Base-by-base conservation (phyloP, 805 yeast genomes). In the Pichia membranifaciens region DNA sequence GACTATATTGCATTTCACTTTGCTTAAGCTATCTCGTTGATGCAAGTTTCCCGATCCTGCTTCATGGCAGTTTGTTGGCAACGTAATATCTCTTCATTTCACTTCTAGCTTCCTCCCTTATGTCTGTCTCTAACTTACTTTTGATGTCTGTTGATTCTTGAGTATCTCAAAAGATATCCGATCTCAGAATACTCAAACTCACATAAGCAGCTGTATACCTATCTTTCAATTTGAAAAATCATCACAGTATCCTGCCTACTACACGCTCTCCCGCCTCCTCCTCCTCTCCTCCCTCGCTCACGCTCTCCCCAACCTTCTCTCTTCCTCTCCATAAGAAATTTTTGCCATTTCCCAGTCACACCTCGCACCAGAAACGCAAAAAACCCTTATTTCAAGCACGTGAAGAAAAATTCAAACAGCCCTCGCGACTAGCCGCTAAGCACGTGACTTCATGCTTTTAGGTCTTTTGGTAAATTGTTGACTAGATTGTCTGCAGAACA, bases 131-230 rank as follows among this genome's bases (percentile, higher is more conserved):
- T 22, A 18, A 42, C 45, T 42, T 42, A 42, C 45, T 42, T 33
- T 42, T 42, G 45, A 42, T 42, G 45, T 34, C 45, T 42, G 40
- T 41, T 42, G 33, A 33, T 42, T 42, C 23, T 34, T 34, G 15
- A 4, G 18, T 18, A 5, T 17, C n/a, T 18, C 20, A 35, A 31
- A 41, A 31, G 20, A 25, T 15, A 12, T 16, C 38, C 15, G 18
- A 25, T 15, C 20, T 16, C 38, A 16, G 18, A 5, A 35, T 12
- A 35, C 18, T 5, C 18, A n/a, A 37, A 37, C 29, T 25, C 10
- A 25, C n/a, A 25, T 25, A 10, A 25, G 10, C 29, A 25, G n/a
- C 10, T 7, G 29, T 25, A 25, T 25, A 25, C 29, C 29, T 25
- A 10, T 25, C 29, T 25, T 25, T 25, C 23, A 36, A 13, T 36